Evolutionary conservation across 768 basidiomycete genomes (phyloP).

Genomic region (Tulasnella sp.): DNA sequence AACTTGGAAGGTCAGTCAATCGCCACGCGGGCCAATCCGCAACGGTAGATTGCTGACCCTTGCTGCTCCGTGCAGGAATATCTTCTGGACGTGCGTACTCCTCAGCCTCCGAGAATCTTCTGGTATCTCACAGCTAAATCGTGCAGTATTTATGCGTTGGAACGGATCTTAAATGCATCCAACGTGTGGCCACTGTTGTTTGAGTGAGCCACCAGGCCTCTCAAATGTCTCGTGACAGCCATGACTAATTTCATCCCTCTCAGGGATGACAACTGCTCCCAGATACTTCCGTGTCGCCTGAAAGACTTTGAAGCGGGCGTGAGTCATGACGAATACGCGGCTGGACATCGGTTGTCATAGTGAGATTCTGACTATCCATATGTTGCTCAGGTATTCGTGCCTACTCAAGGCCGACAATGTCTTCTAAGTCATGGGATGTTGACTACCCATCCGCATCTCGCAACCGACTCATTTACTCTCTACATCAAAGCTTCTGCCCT

Average conservation of each 20-base stretch:
- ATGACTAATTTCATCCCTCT: neutral
- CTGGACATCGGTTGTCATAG: neutral
- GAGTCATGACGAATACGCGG: neutral
- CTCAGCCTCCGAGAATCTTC: neutral
- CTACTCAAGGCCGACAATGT: conserved; percentile 45
- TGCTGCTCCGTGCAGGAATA: neutral
- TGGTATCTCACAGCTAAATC: neutral
- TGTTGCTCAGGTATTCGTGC: neutral
- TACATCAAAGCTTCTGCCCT: conserved; percentile 60
- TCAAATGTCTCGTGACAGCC: neutral
- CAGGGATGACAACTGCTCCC: neutral
- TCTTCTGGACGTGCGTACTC: neutral
- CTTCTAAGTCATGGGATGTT: conserved; percentile 50
- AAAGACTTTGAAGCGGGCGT: conserved; percentile 4
- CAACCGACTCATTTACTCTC: conserved; percentile 60
- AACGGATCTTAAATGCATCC: neutral
- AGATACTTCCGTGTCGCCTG: conserved; percentile 1
- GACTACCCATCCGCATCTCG: conserved; percentile 44
- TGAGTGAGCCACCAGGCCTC: neutral
- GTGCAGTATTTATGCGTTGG: neutral
- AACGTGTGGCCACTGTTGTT: neutral
- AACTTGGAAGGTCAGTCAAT: neutral
- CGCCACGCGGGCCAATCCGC: neutral
- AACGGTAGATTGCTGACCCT: neutral
- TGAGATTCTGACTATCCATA: neutral